Evolutionary conservation across 202 grass and related monocot species (phyloP).

Genomic region (Schoenoplectus tabernaemontani): DNA sequence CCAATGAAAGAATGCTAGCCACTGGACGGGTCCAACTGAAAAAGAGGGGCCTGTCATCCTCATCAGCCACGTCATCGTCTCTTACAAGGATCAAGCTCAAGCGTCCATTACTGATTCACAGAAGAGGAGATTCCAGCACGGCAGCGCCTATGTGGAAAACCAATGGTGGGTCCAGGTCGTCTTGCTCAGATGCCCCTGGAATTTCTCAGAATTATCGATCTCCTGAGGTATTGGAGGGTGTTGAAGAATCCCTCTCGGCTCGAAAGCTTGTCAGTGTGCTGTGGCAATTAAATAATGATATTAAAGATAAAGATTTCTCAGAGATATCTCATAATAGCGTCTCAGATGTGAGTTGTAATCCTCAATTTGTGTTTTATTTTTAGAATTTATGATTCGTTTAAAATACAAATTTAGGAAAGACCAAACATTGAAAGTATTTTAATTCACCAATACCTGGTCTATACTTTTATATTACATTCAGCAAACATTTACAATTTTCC

Average conservation of each 20-base stretch:
- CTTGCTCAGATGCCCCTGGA: constrained; percentile 35
- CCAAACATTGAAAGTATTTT: not conserved
- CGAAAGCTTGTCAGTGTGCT: constrained; percentile 59
- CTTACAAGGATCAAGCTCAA: constrained; percentile 38
- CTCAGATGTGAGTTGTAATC: constrained; percentile 32
- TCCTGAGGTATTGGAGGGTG: not conserved
- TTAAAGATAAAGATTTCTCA: constrained; percentile 16
- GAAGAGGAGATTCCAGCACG: constrained; percentile 9
- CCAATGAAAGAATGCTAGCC: not conserved
- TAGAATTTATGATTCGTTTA: not conserved
- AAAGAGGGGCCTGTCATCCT: constrained; percentile 26
- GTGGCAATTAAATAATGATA: constrained; percentile 43
- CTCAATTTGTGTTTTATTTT: not conserved
- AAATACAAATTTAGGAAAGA: not conserved
- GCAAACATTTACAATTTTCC: not conserved
- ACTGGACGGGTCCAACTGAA: constrained; percentile 19
- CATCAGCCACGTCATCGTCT: constrained; percentile 31
- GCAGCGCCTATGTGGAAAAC: constrained; percentile 18
- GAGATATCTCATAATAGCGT: constrained; percentile 7
- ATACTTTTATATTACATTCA: not conserved
- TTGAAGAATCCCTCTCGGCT: constrained; percentile 35
- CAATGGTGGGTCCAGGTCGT: constrained; percentile 7
- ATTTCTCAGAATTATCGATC: constrained; percentile 25
- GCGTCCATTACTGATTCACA: constrained; percentile 29
- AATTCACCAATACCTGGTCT: not conserved